A percentile compares a stretch with the other conserved stretches of the same genome.
These are phyloP conservation scores for Fraxinus floribunda DNA, from an alignment of 305 asterid genomes.

Conservation along the genomic window DNA sequence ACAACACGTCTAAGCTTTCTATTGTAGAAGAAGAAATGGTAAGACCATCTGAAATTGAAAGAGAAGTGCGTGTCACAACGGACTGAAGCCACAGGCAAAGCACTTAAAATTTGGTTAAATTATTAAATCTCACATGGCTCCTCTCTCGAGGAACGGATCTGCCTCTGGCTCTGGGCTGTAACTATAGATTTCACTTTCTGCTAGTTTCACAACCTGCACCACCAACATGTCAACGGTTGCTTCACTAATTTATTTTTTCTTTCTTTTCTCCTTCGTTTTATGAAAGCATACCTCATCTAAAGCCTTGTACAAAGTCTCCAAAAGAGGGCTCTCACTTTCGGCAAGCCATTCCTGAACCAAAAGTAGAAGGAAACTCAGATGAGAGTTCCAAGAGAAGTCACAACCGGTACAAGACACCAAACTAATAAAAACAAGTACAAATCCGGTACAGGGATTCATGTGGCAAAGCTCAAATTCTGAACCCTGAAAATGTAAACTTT, in stretches of 20 bases:
- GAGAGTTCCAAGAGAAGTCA: neutral
- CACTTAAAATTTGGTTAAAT: neutral
- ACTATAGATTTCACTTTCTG: constrained; percentile 90
- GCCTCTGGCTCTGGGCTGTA: constrained; percentile 86
- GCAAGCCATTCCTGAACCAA: constrained; percentile 82
- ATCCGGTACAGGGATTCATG: neutral
- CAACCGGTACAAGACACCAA: neutral
- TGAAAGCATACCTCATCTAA: constrained; percentile 76
- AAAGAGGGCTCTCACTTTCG: constrained; percentile 56
- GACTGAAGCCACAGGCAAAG: neutral
- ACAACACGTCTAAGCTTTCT: constrained; percentile 83
- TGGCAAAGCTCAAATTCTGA: neutral
- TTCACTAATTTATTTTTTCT: neutral
- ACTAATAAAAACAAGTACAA: neutral
- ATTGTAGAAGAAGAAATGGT: constrained; percentile 93
- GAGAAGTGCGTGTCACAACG: neutral
- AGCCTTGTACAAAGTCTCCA: constrained; percentile 74
- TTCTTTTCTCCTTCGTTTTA: neutral
- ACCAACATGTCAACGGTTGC: constrained; percentile 14
- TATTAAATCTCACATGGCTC: constrained; percentile 65
- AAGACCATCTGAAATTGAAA: constrained; percentile 71
- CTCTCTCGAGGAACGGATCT: constrained; percentile 76
- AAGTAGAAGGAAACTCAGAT: constrained; percentile 12
- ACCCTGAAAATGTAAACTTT: neutral
- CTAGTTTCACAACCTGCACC: constrained; percentile 76